Evolutionary conservation across 495 filamentous ascomycete species (phyloP).

Genomic region (Aspergillus cristatus): DNA sequence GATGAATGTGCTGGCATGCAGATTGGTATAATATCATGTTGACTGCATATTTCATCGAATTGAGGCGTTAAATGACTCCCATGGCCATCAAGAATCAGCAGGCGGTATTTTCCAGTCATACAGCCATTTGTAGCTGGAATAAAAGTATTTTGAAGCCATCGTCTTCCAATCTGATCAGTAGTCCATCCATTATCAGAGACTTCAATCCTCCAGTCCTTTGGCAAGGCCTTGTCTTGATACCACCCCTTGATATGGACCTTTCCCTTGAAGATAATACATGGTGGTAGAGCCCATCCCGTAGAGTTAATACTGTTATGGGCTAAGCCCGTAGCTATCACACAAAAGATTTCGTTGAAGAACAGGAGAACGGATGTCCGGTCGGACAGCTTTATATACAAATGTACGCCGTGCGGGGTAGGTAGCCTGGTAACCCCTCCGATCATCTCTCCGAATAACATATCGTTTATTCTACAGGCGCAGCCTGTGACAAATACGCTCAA

Average conservation of each 20-base stretch:
- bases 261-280: constrained; percentile 18
- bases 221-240: constrained; percentile 2
- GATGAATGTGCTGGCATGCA: constrained; percentile 18
- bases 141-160: constrained; percentile 11
- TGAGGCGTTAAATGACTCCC: constrained; percentile 14
- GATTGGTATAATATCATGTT: constrained; percentile 15
- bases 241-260: constrained; percentile 5
- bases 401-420: too few species aligned
- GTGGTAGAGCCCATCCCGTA: too few species aligned
- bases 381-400: too few species aligned
- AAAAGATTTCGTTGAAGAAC: too few species aligned
- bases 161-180: constrained; percentile 12
- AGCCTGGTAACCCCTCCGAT: too few species aligned
- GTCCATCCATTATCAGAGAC: constrained; percentile 22
- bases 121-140: constrained; percentile 5
- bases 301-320: too few species aligned
- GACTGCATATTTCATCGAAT: constrained; percentile 12
- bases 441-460: too few species aligned
- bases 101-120: constrained; percentile 6
- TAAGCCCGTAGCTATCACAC: constrained; percentile 18
- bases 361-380: too few species aligned
- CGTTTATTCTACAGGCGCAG: too few species aligned
- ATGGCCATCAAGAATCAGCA: constrained; percentile 19
- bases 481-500: too few species aligned
- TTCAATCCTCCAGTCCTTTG: constrained; percentile 7